phyloP scores from a whole-genome alignment of 2,329 filamentous ascomycete genomes.

The Westerdykella aurantiaca region DNA sequence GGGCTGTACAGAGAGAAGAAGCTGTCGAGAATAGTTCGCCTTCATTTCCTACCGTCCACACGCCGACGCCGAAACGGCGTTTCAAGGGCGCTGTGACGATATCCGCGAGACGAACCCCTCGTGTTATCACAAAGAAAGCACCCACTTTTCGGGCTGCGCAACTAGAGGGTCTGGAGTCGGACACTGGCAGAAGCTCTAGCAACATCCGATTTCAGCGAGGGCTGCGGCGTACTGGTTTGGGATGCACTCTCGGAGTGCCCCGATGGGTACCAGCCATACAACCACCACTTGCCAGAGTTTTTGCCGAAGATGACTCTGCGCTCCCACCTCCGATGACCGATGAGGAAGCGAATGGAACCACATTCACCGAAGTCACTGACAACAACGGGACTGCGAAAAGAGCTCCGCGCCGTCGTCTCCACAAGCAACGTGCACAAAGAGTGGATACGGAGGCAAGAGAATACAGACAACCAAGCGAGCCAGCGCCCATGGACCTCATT shows the following conservation, averaged over 20 bases:
- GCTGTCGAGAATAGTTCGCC: background rate
- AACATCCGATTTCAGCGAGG: conserved; percentile 35
- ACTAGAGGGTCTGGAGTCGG: conserved; percentile 40
- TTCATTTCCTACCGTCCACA: background rate
- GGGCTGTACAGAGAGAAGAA: background rate
- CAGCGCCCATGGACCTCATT: conserved; percentile 17
- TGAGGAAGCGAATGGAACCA: too few relatives aligned
- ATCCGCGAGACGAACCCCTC: conserved; percentile 7
- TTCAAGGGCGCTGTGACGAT: conserved; percentile 8
- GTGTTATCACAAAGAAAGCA: too few relatives aligned
- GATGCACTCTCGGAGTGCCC: conserved; percentile 12
- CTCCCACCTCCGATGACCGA: conserved; percentile 11
- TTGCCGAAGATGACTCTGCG: conserved; percentile 25
- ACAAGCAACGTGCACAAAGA: conserved; percentile 41
- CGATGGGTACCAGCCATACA: conserved; percentile 15
- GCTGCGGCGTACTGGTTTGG: conserved; percentile 25
- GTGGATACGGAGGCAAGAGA: conserved; percentile 44
- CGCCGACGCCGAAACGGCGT: background rate
- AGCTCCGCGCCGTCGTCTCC: conserved; percentile 16
- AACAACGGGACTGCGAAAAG: background rate
- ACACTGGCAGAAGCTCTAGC: conserved; percentile 31
- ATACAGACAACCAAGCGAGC: conserved; percentile 42
- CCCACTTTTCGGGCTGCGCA: conserved; percentile 33
- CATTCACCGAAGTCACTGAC: conserved; percentile 13
- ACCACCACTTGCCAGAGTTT: conserved; percentile 28